phyloP scores from a whole-genome alignment of 2,329 filamentous ascomycete species.

The Cyphellophora attinorum region DNA sequence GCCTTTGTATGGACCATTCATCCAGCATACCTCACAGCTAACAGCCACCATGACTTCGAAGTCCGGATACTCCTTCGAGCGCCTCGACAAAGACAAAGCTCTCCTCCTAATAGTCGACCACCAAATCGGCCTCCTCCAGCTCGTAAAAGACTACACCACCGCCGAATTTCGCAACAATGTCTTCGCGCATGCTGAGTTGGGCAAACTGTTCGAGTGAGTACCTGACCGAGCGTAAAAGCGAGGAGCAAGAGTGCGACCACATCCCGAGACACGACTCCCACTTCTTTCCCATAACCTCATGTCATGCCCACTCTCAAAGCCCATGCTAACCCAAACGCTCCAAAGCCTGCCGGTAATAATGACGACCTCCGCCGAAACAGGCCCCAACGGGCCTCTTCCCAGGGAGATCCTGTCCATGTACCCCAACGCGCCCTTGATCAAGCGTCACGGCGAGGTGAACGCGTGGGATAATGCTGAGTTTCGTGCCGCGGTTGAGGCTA shows the following conservation, averaged over 20 bases:
- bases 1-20: too few species aligned
- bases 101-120: slow-evolving; percentile 22
- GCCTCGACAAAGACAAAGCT: slow-evolving; percentile 16
- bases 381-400: slow-evolving; percentile 62
- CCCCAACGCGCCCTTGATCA: slow-evolving; percentile 56
- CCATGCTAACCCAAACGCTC: too few species aligned
- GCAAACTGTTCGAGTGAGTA: slow-evolving; percentile 57
- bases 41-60: too few species aligned
- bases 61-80: too few species aligned
- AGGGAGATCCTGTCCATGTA: slow-evolving; percentile 61
- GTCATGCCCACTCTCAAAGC: too few species aligned
- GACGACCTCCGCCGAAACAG: slow-evolving; percentile 59
- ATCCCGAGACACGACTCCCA: too few species aligned
- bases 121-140: slow-evolving; percentile 26
- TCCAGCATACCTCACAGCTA: too few species aligned
- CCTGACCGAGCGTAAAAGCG: too few species aligned
- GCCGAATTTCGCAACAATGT: slow-evolving; percentile 58
- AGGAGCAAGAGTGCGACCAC: too few species aligned
- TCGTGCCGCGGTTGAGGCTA: slow-evolving; percentile 53
- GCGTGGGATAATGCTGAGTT: slow-evolving; percentile 69
- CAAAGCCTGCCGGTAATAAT: slow-evolving; percentile 59
- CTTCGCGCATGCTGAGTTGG: slow-evolving; percentile 57
- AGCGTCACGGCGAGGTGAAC: slow-evolving; percentile 62
- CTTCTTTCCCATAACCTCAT: too few species aligned
- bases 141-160: slow-evolving; percentile 57